Evolutionary conservation across 768 basidiomycete genomes (phyloP).

Genomic region (Lyophyllum semitale): DNA sequence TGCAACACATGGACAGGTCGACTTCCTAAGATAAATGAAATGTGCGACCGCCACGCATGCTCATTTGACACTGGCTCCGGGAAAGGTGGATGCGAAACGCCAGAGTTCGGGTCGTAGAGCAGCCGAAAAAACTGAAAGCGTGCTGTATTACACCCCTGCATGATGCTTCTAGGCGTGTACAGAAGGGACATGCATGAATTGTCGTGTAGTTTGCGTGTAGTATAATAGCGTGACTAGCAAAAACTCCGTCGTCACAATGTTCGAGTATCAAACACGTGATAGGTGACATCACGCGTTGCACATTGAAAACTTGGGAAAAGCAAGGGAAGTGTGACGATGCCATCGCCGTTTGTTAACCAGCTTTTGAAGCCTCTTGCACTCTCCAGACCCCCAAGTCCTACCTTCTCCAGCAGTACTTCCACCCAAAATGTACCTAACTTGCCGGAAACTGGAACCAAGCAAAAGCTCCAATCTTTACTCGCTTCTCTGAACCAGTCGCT

Average conservation of each 20-base stretch:
- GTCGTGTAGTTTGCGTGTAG: no score
- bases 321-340: slow-evolving; percentile 15
- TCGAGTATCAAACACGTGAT: no score
- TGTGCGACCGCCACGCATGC: neutral
- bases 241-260: no score
- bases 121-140: neutral
- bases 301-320: neutral
- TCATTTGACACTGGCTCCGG: neutral
- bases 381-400: slow-evolving; percentile 24
- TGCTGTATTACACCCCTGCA: neutral
- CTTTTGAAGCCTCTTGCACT: slow-evolving; percentile 34
- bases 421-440: neutral
- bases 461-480: slow-evolving; percentile 38
- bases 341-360: slow-evolving; percentile 42
- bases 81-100: neutral
- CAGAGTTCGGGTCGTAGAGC: neutral
- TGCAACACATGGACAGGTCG: neutral
- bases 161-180: no score
- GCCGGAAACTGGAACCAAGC: slow-evolving; percentile 22
- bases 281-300: slow-evolving; percentile 23
- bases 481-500: slow-evolving; percentile 33
- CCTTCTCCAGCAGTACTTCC: neutral
- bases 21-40: neutral
- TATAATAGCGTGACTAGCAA: no score
- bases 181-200: no score